Conservation (phyloP, 495 filamentous ascomycete species). For the Penicillium maclennaniae region DNA sequence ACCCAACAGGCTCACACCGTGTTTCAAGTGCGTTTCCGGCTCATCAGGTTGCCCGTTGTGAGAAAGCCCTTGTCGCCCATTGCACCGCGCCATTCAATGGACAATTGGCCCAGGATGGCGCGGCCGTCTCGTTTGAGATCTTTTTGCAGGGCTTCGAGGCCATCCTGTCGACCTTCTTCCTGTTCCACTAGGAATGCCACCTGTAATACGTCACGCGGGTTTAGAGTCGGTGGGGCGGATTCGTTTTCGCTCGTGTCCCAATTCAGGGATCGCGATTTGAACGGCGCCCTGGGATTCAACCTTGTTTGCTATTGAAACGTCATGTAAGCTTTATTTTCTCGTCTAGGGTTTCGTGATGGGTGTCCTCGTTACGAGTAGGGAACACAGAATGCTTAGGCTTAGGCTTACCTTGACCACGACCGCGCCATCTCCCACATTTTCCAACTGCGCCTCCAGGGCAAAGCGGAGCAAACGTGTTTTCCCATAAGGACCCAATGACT, state of each 20-base stretch:
- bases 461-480: conserved; percentile 45
- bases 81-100: conserved; percentile 79
- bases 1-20: conserved; percentile 11
- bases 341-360: background rate
- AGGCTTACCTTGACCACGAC: conserved; percentile 41
- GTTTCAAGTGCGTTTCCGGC: conserved; percentile 47
- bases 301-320: conserved; percentile 40
- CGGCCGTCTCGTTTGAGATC: conserved; percentile 56
- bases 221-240: conserved; percentile 58
- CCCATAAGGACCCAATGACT: conserved; percentile 42
- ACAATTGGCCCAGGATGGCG: conserved; percentile 72
- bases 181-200: conserved; percentile 85
- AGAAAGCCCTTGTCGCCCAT: conserved; percentile 90
- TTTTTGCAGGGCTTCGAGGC: conserved; percentile 44
- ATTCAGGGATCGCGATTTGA: conserved; percentile 54
- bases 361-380: too few species aligned
- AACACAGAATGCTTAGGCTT: background rate
- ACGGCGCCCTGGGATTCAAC: conserved; percentile 52
- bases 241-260: conserved; percentile 46
- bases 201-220: conserved; percentile 83
- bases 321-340: background rate
- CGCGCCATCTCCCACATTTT: conserved; percentile 69
- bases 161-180: conserved; percentile 46
- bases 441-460: conserved; percentile 86
- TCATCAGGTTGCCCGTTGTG: conserved; percentile 79